A percentile compares a stretch with the other conserved stretches of the same genome.
Evolutionary conservation across 345 rosid species (phyloP).

Genomic region (Limnanthes douglasii): DNA sequence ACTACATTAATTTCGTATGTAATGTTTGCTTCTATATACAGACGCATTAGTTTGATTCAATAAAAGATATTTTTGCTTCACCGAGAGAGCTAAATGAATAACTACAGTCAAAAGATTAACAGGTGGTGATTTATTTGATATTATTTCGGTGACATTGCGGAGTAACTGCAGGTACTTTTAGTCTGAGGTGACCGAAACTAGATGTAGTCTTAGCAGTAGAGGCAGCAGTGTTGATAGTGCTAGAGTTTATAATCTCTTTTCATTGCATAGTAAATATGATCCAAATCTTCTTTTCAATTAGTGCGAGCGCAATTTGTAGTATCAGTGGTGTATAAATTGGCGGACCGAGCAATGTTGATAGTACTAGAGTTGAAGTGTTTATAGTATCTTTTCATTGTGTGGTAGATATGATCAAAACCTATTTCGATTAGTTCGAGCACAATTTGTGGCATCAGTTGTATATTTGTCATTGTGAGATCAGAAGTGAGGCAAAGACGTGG

Average conservation of each 20-base stretch:
- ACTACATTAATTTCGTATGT: too few species aligned
- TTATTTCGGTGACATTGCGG: slow-evolving; percentile 89
- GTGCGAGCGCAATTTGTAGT: slow-evolving; percentile 69
- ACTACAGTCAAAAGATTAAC: too few species aligned
- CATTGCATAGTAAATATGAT: slow-evolving; percentile 73
- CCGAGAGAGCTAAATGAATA: too few species aligned
- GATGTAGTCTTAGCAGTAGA: slow-evolving; percentile 23
- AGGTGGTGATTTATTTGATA: too few species aligned
- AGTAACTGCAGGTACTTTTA: slow-evolving; percentile 71
- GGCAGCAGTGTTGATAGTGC: slow-evolving; percentile 15
- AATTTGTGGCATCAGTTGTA: slow-evolving; percentile 76
- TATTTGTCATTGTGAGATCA: too few species aligned
- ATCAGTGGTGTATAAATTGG: slow-evolving; percentile 54
- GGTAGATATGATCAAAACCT: slow-evolving; percentile 70
- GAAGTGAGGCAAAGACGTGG: too few species aligned
- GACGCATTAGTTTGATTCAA: too few species aligned
- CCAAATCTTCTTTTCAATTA: slow-evolving; percentile 78
- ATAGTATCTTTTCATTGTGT: slow-evolving; percentile 67
- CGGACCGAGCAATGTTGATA: too few species aligned
- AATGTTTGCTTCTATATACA: too few species aligned
- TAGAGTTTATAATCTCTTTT: slow-evolving; percentile 53
- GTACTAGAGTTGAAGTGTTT: slow-evolving; percentile 44
- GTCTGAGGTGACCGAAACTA: slow-evolving; percentile 38
- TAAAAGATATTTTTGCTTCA: too few species aligned
- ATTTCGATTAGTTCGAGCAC: slow-evolving; percentile 66